These are phyloP conservation scores for Cladosporium sp. DNA, from an alignment of 2,329 filamentous ascomycete genomes.

Conservation along the genomic window DNA sequence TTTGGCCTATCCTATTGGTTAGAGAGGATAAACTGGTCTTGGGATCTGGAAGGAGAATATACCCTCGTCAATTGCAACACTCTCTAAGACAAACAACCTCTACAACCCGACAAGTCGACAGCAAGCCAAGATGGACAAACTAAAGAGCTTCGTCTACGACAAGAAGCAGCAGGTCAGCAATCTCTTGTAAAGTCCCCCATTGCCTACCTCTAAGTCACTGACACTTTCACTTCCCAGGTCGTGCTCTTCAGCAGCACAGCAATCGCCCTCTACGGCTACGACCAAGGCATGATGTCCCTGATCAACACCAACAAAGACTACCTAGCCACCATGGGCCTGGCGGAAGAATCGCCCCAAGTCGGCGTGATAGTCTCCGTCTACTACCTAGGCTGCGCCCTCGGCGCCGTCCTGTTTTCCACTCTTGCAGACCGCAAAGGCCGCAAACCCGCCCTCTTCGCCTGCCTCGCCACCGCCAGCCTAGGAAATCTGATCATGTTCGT, in stretches of 20 bases:
- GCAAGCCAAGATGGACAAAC: conserved; percentile 16
- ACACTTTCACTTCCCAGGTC: conserved; percentile 33
- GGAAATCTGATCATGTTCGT: conserved; percentile 60
- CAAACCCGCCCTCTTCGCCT: conserved; percentile 52
- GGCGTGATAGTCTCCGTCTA: conserved; percentile 58
- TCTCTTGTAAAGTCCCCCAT: no score
- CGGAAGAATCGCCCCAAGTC: conserved; percentile 47
- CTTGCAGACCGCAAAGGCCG: conserved; percentile 51
- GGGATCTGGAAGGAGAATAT: no score
- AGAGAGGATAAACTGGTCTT: no score
- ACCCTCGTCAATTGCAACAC: no score
- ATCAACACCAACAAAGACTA: conserved; percentile 54
- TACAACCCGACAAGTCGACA: background rate
- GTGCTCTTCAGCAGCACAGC: conserved; percentile 51
- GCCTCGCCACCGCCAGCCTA: conserved; percentile 48
- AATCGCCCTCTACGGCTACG: conserved; percentile 47
- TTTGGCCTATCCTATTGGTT: no score
- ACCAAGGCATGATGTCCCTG: conserved; percentile 48
- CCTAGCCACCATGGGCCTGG: conserved; percentile 54
- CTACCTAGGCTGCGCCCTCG: conserved; percentile 57
- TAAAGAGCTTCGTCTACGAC: conserved; percentile 24
- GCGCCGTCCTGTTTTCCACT: conserved; percentile 53
- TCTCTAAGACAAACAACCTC: no score
- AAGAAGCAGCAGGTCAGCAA: conserved; percentile 27
- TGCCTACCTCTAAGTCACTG: conserved; percentile 5